A percentile compares a stretch with the other conserved stretches of the same genome.
Evolutionary conservation across 257 asterid genomes (phyloP).

Genomic region (Jacaranda mimosifolia): DNA sequence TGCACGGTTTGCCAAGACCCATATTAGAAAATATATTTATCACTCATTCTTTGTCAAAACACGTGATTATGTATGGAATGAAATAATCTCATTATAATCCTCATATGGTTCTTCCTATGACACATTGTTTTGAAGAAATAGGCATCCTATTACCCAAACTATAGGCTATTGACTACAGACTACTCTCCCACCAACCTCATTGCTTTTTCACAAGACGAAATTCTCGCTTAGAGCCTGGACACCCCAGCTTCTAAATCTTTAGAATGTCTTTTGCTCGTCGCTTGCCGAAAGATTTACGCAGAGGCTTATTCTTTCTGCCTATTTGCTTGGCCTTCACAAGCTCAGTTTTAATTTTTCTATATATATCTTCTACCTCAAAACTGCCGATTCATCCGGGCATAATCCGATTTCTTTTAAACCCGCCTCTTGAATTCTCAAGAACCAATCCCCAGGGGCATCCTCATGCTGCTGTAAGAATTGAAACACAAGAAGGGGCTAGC

Average conservation of each 20-base stretch:
- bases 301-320: constrained; percentile 41
- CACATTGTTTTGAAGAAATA: too few relatives aligned
- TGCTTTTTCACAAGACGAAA: too few relatives aligned
- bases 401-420: constrained; percentile 29
- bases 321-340: constrained; percentile 45
- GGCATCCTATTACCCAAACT: too few relatives aligned
- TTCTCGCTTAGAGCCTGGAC: too few relatives aligned
- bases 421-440: constrained; percentile 22
- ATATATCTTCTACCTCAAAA: constrained; percentile 43
- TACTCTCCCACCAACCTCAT: too few relatives aligned
- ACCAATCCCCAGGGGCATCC: background rate
- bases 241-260: too few relatives aligned
- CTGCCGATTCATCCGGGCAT: constrained; percentile 38
- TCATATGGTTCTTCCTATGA: background rate
- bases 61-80: background rate
- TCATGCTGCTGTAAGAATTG: background rate
- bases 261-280: too few relatives aligned
- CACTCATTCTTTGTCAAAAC: background rate
- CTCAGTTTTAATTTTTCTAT: constrained; percentile 40
- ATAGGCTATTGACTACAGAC: too few relatives aligned
- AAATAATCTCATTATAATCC: background rate
- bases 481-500: background rate
- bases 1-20: background rate
- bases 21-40: background rate
- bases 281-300: background rate